Evolutionary conservation across 2,329 filamentous ascomycete genomes (phyloP).

Genomic region (Didymella exigua): DNA sequence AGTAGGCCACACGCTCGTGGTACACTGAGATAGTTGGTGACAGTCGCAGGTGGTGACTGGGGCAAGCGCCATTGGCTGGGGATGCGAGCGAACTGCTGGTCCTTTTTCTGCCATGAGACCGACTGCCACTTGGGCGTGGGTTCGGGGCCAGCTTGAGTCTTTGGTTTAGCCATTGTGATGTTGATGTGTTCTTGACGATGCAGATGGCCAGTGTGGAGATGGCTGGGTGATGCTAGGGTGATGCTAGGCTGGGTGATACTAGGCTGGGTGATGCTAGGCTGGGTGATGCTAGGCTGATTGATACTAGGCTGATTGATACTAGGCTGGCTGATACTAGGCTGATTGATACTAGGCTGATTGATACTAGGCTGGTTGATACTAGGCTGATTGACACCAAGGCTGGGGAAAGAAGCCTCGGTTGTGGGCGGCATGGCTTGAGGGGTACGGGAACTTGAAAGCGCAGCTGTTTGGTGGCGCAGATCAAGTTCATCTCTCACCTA

Average conservation of each 20-base stretch:
- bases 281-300: too few species aligned
- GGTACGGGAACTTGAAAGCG: slow-evolving; percentile 11
- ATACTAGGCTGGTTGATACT: too few species aligned
- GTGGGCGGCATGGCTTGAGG: slow-evolving; percentile 20
- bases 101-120: slow-evolving; percentile 51
- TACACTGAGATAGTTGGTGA: slow-evolving; percentile 50
- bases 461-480: too few species aligned
- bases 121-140: slow-evolving; percentile 45
- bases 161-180: slow-evolving; percentile 22
- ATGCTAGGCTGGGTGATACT: too few species aligned
- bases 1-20: slow-evolving; percentile 61
- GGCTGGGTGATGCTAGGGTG: too few species aligned
- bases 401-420: slow-evolving; percentile 10
- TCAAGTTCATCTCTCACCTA: too few species aligned
- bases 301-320: too few species aligned
- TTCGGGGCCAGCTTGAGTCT: slow-evolving; percentile 11
- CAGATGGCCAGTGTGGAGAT: slow-evolving; percentile 1
- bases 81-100: slow-evolving; percentile 50
- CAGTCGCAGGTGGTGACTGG: slow-evolving; percentile 24
- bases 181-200: neutral
- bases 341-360: too few species aligned
- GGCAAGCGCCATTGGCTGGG: slow-evolving; percentile 53
- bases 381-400: neutral
- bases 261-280: too few species aligned
- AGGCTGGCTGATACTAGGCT: too few species aligned